phyloP scores from a whole-genome alignment of 1,284 basidiomycete genomes.

The Leccinum subspadiceum region DNA sequence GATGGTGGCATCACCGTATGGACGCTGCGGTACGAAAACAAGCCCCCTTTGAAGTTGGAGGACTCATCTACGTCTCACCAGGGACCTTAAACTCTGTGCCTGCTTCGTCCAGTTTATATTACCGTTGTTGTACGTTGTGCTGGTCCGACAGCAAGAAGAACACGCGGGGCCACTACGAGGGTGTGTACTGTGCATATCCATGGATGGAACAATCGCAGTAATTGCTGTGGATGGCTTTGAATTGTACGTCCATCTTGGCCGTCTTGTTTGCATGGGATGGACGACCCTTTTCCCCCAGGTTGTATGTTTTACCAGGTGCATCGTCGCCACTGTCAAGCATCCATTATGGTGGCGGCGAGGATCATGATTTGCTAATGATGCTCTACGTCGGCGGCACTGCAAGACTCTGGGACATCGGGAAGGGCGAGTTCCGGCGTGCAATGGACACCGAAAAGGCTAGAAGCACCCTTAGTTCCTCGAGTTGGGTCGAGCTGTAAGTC shows the following conservation, averaged over 20 bases:
- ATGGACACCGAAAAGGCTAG: slow-evolving; percentile 75
- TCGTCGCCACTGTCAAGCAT: slow-evolving; percentile 62
- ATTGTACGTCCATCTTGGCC: slow-evolving; percentile 50
- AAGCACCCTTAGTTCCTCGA: slow-evolving; percentile 67
- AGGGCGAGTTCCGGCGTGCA: slow-evolving; percentile 83
- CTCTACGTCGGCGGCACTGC: slow-evolving; percentile 78
- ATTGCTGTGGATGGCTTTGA: slow-evolving; percentile 76
- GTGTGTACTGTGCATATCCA: slow-evolving; percentile 71
- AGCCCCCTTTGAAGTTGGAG: not conserved
- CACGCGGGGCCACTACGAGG: slow-evolving; percentile 62
- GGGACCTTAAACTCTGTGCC: slow-evolving; percentile 62
- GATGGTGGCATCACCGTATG: slow-evolving; percentile 76
- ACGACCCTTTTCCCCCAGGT: slow-evolving; percentile 37
- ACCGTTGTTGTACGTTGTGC: slow-evolving; percentile 58
- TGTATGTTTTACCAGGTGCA: slow-evolving; percentile 80
- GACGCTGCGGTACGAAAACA: slow-evolving; percentile 51
- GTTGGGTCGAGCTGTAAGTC: slow-evolving; percentile 71
- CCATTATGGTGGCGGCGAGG: slow-evolving; percentile 54
- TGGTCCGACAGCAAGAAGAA: slow-evolving; percentile 52
- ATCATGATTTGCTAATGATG: slow-evolving; percentile 67
- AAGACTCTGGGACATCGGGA: slow-evolving; percentile 86
- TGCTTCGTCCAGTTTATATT: slow-evolving; percentile 70
- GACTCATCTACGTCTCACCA: slow-evolving; percentile 32
- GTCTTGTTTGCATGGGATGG: not conserved
- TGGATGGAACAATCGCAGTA: slow-evolving; percentile 81